Evolutionary conservation across 306 rosid species (phyloP).

Genomic region (Echinosophora koreensis): DNA sequence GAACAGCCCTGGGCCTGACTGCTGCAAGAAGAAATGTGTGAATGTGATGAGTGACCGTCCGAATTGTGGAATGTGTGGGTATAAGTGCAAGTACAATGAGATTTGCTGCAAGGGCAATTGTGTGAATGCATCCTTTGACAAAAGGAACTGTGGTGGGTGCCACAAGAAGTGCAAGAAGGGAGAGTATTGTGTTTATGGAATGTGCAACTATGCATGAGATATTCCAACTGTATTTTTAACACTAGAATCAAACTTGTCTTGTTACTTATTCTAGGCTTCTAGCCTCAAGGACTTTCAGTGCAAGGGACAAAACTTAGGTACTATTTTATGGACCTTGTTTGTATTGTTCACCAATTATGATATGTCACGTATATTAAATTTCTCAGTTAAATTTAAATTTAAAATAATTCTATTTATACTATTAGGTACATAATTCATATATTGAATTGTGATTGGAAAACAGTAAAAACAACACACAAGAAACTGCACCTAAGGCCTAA

Average conservation of each 20-base stretch:
- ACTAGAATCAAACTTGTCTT: background rate
- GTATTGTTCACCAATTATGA: no score
- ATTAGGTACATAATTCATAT: no score
- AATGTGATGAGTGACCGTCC: slow-evolving; percentile 8
- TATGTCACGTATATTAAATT: no score
- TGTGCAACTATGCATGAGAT: slow-evolving; percentile 56
- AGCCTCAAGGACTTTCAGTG: no score
- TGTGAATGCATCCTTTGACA: slow-evolving; percentile 54
- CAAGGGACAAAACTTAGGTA: no score
- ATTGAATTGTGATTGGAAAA: no score
- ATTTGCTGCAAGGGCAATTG: slow-evolving; percentile 54
- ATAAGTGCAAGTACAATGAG: slow-evolving; percentile 51
- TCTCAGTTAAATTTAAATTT: no score
- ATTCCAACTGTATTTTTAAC: background rate
- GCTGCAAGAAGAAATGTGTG: slow-evolving; percentile 29
- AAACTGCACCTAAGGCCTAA: no score
- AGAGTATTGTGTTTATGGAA: slow-evolving; percentile 57
- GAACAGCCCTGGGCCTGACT: slow-evolving; percentile 16
- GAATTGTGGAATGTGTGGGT: slow-evolving; percentile 62
- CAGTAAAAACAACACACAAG: no score
- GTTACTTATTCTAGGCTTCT: background rate
- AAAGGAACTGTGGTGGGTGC: slow-evolving; percentile 65
- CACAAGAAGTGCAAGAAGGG: slow-evolving; percentile 60
- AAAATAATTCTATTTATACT: no score
- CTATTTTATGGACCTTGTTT: no score